Base-by-base conservation (phyloP, 306 rosid genomes). In the Cucurbita argyrosperma region DNA sequence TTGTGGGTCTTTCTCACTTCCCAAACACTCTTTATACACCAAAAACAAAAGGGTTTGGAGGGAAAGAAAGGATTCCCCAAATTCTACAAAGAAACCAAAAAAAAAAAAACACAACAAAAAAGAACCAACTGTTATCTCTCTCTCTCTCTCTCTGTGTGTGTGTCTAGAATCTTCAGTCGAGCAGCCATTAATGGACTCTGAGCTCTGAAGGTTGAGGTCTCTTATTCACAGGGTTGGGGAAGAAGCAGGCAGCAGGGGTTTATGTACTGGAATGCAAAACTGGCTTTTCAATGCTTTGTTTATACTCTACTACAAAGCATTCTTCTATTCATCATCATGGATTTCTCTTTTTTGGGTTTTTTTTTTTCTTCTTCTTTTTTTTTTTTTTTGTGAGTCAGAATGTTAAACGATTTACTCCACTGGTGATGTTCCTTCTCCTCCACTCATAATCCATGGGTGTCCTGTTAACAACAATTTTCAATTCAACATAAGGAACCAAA, bases 371-470 rank as follows among this genome's bases (percentile, higher is more conserved):
- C 0, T 26, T 26, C 1, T 2, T 26, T 26, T 2, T 26, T 26
- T 2, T 26, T 26, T 26, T 26, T 26, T 26, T 26, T 26, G 30
- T 26, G 30, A 8, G 35, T 65, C 2, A 43, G 10, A 18, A 47
- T 12, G 7, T 19, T 56, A 7, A 18, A 0, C 58, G 7, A 7
- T 3, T 69, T 46, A 69, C 19, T 69, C 74, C 7, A 47, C 59
- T 69, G 59, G 4, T 49, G 26, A 13, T 26, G 23, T 69, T 49
- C 15, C 59, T 69, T 78, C 87, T 72, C 93, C 92, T 50, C 86
- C 96, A 63, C 79, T 85, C 64, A 85, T 18, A 52, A 92, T 89
- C 97, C 97, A 92, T 4, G 96, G 94, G 54, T 92, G 97, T 66
- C 90, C 93, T 91, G 83, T 16, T 13, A 75, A 75, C 7, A 74